Evolutionary conservation across 2,329 filamentous ascomycete genomes (phyloP), one percentile per base, ranked within the genome.

Genomic region (Hymenoscyphus fraxineus): DNA sequence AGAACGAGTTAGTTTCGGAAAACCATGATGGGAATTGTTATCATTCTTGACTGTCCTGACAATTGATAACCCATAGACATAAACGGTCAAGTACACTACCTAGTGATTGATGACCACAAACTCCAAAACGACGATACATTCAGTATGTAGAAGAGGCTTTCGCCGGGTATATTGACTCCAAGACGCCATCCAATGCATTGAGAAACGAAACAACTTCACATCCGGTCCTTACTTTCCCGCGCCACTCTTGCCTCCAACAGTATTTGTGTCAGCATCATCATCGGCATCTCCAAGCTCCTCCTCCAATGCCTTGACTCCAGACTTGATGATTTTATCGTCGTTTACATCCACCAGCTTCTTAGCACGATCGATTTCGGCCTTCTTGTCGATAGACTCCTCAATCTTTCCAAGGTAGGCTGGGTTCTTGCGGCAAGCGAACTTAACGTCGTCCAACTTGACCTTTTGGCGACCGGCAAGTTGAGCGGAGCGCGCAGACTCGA

Each of bases 401-500:
- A 98, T 93, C 73, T 94, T 88, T 59, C 95, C 95, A 55, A 98
- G 82, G 76, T 96, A 96, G 65, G 85, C 82, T 9, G 91, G 88
- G 73, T 98, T 96, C 68, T 90, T 87, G 39, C 95, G 86, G 71
- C 98, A 86, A 47, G 93, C 92, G 78, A 96, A 99, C 74, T 96
- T 93, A 80, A 99, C 97, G 78, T 99, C 95, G 74, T 97, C 94
- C 73, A 96, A 91, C 77, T 99, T 99, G 79, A 99, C 93, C 80
- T 99, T 99, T 73, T 96, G 92, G 1, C 95, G 90, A 0, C 93
- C 90, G 2, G 91, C 88, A 77, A 96, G 92, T 76, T 91, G 88
- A 0, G 95, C 95, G 61, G 89, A 88, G 56, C 91, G 87, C 4
- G 93, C 92, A 3, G 95, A 94, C 75, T 92, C 89, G 80, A 96